A percentile compares a stretch with the other conserved stretches of the same genome.
Conservation (phyloP, 352 stramenopile species). For the Elongisporangium senticosum region DNA sequence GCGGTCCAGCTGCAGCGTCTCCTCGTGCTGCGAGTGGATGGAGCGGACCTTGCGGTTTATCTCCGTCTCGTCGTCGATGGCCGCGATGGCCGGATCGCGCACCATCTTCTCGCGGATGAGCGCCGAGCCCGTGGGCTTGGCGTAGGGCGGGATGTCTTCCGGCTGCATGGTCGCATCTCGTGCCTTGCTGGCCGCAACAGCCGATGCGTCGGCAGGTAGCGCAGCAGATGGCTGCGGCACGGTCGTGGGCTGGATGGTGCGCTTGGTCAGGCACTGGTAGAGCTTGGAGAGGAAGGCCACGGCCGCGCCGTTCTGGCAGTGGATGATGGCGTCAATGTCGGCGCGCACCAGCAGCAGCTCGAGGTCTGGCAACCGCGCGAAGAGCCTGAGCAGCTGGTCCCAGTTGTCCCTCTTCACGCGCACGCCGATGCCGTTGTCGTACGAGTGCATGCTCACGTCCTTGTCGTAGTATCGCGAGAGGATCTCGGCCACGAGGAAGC, state of each 20-base stretch:
- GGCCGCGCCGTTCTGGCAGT: slow-evolving; percentile 85
- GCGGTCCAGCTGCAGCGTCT: slow-evolving; percentile 74
- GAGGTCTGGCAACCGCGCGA: slow-evolving; percentile 63
- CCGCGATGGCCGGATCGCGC: slow-evolving; percentile 51
- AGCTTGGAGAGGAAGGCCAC: slow-evolving; percentile 83
- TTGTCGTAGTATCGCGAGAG: slow-evolving; percentile 91
- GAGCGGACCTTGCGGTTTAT: slow-evolving; percentile 52
- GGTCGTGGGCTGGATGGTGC: slow-evolving; percentile 58
- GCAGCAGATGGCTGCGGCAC: slow-evolving; percentile 3
- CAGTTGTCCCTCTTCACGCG: slow-evolving; percentile 92
- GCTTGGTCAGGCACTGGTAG: slow-evolving; percentile 89
- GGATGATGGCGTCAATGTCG: slow-evolving; percentile 83
- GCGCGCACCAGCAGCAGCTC: slow-evolving; percentile 43
- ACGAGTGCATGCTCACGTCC: slow-evolving; percentile 91
- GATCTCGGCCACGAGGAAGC: slow-evolving; percentile 90
- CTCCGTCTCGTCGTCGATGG: slow-evolving; percentile 65
- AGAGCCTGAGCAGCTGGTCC: slow-evolving; percentile 83
- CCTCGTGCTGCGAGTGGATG: slow-evolving; percentile 72
- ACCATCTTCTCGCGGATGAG: slow-evolving; percentile 86
- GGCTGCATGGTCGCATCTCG: slow-evolving; percentile 7
- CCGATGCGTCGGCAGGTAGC: slow-evolving; percentile 8
- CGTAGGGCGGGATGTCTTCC: slow-evolving; percentile 71
- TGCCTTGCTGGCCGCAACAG: slow-evolving; percentile 19
- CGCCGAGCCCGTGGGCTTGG: slow-evolving; percentile 73
- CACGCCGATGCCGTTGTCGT: slow-evolving; percentile 89